Evolutionary conservation across 768 basidiomycete species (phyloP).

Genomic region (Wakefieldia striispora): DNA sequence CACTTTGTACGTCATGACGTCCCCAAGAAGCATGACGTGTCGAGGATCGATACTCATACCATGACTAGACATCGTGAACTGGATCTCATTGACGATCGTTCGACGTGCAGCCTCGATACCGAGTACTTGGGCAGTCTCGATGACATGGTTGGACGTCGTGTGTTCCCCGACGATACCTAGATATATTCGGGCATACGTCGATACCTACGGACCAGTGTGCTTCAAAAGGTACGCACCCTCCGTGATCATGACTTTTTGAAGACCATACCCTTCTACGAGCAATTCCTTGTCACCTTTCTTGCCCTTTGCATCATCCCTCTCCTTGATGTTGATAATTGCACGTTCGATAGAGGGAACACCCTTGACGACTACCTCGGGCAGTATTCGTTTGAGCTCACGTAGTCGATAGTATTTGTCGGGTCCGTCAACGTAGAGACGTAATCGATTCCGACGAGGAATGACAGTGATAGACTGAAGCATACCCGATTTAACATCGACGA

Average conservation of each 20-base stretch:
- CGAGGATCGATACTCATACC: constrained; percentile 99
- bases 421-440: constrained; percentile 78
- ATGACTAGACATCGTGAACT: constrained; percentile 95
- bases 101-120: constrained; percentile 95
- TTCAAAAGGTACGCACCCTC: constrained; percentile 58
- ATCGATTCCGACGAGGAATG: constrained; percentile 67
- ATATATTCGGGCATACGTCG: too few species aligned
- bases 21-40: constrained; percentile 96
- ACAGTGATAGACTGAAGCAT: constrained; percentile 66
- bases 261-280: constrained; percentile 94
- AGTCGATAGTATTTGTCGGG: constrained; percentile 80
- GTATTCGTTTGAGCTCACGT: constrained; percentile 79
- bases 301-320: constrained; percentile 74
- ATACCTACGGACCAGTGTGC: background rate
- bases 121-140: constrained; percentile 92
- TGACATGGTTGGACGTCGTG: constrained; percentile 95
- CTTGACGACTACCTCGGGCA: constrained; percentile 91
- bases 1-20: constrained; percentile 98
- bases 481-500: background rate
- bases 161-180: constrained; percentile 88
- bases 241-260: constrained; percentile 95
- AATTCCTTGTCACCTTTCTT: constrained; percentile 89
- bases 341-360: constrained; percentile 86
- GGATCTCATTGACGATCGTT: constrained; percentile 96
- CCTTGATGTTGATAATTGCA: constrained; percentile 95